Base-by-base conservation (phyloP, 495 filamentous ascomycete species). In the Friedmanniomyces endolithicus region DNA sequence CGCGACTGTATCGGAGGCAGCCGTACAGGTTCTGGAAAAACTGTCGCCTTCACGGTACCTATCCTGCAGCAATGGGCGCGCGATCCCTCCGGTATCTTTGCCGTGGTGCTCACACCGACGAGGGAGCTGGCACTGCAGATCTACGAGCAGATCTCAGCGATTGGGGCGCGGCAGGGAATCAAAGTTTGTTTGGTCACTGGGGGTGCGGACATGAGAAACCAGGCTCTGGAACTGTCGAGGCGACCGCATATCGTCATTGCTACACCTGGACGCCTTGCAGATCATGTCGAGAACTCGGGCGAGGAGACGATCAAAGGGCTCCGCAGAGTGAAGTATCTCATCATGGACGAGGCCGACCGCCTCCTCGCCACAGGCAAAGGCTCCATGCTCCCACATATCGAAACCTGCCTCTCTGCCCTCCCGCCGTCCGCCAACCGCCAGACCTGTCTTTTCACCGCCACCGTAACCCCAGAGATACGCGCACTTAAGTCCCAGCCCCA, bases 1-100 rank as follows among this genome's bases (percentile, higher is more conserved):
- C 77, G 84, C 58, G 88, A 97, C 69, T 95, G 89, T 60, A 95
- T 98, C 60, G 92, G 94, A 60, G 88, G 88, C 17, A 94, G 87
- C 62, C 77, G 86, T 52, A 98, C 92, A 2, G 92, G 92, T 71
- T 95, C 90, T n/a, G 92, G 92, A 66, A 98, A 98, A 73, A 98
- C 92, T n/a, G 81, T 95, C 40, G 90, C 92, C 33, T 98, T 98
- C 70, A 83, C 90, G 12, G 87, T 86, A 9, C 92, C 92, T 16
- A 92, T 98, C 46, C 71, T 97, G 48, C 90, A 96, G 65, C 82
- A 82, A 69, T 97, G 90, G 92, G 81, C 92, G 2, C 75, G 85
- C 67, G 90, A 98, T 74, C 92, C 92, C 8, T 78, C 84, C 55
- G 94, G 88, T 34, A 88, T 96, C 63, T 98, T 83, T 70, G 92